Evolutionary conservation across 257 asterid species (phyloP).

Genomic region (Handroanthus guayacan): DNA sequence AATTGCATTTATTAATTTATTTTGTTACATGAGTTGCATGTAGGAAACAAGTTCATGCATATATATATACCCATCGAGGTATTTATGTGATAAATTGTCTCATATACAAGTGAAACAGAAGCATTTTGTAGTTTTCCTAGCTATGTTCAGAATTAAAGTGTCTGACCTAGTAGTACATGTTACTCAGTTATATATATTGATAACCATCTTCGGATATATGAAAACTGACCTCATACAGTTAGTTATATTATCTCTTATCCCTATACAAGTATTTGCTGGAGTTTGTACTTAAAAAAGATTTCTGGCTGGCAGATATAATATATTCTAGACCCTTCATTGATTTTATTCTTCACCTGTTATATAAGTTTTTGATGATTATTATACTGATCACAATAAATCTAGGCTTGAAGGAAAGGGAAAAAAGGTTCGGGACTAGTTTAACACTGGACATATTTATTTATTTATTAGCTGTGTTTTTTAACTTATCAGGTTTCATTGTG

Average conservation of each 20-base stretch:
- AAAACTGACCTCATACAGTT: not conserved
- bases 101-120: slow-evolving; percentile 18
- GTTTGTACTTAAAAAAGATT: slow-evolving; percentile 27
- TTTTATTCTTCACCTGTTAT: not conserved
- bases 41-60: not conserved
- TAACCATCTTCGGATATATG: not conserved
- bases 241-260: not conserved
- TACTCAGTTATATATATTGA: slow-evolving; percentile 17
- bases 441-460: not conserved
- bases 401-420: not conserved
- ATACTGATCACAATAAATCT: not conserved
- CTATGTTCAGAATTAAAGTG: slow-evolving; percentile 8
- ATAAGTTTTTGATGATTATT: not conserved
- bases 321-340: not conserved
- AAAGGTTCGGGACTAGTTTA: not conserved
- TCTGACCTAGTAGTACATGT: slow-evolving; percentile 10
- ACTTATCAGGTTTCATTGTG: not conserved
- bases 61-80: slow-evolving; percentile 10
- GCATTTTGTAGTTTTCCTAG: slow-evolving; percentile 34
- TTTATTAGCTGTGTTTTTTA: not conserved
- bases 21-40: slow-evolving; percentile 2
- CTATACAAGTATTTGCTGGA: not conserved
- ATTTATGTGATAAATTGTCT: slow-evolving; percentile 1
- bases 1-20: not conserved
- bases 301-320: not conserved